A percentile compares a stretch with the other conserved stretches of the same genome.
phyloP scores from a whole-genome alignment of 805 yeast genomes.

The Myxozyma mucilagina region DNA sequence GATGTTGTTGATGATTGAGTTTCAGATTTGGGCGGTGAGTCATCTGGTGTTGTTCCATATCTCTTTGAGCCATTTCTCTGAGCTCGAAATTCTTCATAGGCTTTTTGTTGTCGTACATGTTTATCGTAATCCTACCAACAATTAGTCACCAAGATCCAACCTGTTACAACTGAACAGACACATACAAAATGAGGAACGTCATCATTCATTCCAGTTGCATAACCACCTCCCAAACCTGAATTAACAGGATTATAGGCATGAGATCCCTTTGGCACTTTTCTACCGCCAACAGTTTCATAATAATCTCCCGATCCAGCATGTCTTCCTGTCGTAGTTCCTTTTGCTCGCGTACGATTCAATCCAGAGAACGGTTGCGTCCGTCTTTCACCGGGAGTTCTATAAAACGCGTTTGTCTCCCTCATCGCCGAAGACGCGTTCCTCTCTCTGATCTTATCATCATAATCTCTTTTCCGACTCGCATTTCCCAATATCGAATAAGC shows the following conservation, averaged over 20 bases:
- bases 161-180: background rate
- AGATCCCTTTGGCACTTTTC: constrained; percentile 12
- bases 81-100: constrained; percentile 20
- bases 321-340: background rate
- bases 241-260: constrained; percentile 18
- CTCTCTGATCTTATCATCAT: constrained; percentile 43
- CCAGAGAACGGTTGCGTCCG: constrained; percentile 20
- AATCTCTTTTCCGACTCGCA: constrained; percentile 47
- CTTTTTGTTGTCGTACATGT: constrained; percentile 21
- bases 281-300: constrained; percentile 6
- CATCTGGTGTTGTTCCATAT: background rate
- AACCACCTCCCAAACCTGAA: constrained; percentile 27
- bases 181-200: constrained; percentile 31
- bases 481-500: constrained; percentile 68
- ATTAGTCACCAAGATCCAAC: background rate
- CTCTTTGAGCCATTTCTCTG: constrained; percentile 2
- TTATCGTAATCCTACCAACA: constrained; percentile 21
- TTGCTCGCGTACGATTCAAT: constrained; percentile 21
- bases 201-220: constrained; percentile 29
- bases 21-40: background rate
- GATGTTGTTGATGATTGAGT: background rate
- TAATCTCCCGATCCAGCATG: constrained; percentile 2
- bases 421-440: background rate
- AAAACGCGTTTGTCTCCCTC: constrained; percentile 7
- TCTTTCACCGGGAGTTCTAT: constrained; percentile 21